These are phyloP conservation scores for Panaeolus cyanescens DNA, from an alignment of 768 basidiomycete genomes.

Conservation along the genomic window DNA sequence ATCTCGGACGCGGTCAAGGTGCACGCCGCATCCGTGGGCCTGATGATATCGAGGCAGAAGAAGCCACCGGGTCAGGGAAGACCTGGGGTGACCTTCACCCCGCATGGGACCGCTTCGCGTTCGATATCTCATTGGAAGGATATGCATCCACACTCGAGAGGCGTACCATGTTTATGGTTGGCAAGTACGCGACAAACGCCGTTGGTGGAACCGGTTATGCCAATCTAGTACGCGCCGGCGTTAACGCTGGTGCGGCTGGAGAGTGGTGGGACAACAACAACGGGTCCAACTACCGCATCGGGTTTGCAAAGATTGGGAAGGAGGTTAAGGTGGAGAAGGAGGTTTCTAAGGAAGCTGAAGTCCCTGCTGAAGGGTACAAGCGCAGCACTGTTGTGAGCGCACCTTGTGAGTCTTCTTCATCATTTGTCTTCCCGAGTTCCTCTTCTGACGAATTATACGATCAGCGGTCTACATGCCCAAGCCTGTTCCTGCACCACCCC, in stretches of 20 bases:
- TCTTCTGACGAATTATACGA: constrained; percentile 5
- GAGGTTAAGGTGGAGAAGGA: constrained; percentile 8
- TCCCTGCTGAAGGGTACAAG: constrained; percentile 11
- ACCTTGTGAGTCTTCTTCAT: constrained; percentile 28
- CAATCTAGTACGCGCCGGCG: background rate
- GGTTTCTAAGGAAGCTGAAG: background rate
- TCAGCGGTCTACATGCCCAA: constrained; percentile 10
- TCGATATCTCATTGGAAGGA: constrained; percentile 72
- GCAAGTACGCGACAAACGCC: constrained; percentile 42
- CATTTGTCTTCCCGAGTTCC: background rate
- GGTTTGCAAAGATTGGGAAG: constrained; percentile 42
- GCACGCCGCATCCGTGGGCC: constrained; percentile 4
- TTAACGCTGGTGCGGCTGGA: constrained; percentile 31
- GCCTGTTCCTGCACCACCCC: constrained; percentile 8
- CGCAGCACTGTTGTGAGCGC: constrained; percentile 29
- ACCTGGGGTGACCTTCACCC: constrained; percentile 13
- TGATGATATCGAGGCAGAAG: constrained; percentile 3
- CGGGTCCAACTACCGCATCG: constrained; percentile 75
- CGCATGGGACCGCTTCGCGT: constrained; percentile 61
- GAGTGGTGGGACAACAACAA: constrained; percentile 97
- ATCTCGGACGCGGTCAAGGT: background rate
- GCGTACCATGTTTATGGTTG: constrained; percentile 62
- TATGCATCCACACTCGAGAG: constrained; percentile 52
- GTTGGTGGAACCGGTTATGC: constrained; percentile 9
- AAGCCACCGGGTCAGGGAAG: background rate